Conservation (phyloP, 495 filamentous ascomycete species). For the Penicillium steckii region DNA sequence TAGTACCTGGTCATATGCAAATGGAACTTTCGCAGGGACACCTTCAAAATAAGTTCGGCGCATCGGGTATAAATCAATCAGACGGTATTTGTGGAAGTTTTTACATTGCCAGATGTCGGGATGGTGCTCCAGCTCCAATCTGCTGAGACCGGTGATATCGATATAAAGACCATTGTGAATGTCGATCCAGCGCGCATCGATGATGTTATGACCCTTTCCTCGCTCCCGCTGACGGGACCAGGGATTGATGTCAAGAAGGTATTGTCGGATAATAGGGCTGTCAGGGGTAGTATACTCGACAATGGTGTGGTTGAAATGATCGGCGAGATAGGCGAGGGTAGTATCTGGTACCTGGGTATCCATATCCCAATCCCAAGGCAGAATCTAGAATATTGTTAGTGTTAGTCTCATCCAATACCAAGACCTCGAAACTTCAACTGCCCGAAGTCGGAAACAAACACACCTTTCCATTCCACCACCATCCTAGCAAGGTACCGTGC, state of each 20-base stretch:
- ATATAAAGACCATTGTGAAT: slow-evolving; percentile 74
- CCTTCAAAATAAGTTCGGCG: slow-evolving; percentile 61
- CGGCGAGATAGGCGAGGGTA: slow-evolving; percentile 61
- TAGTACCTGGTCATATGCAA: slow-evolving; percentile 58
- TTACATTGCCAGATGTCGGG: slow-evolving; percentile 80
- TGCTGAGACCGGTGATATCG: slow-evolving; percentile 80
- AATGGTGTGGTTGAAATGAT: slow-evolving; percentile 62
- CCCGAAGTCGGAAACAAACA: no score
- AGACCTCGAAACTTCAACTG: background rate
- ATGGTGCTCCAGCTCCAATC: slow-evolving; percentile 54
- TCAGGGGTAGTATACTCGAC: slow-evolving; percentile 53
- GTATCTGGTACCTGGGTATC: slow-evolving; percentile 72
- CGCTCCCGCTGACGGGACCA: slow-evolving; percentile 57
- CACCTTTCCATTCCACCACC: slow-evolving; percentile 87
- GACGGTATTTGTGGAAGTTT: slow-evolving; percentile 72
- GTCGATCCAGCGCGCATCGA: slow-evolving; percentile 87
- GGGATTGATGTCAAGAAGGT: slow-evolving; percentile 79
- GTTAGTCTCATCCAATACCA: background rate
- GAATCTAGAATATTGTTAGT: slow-evolving; percentile 41
- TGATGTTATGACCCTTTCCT: slow-evolving; percentile 72
- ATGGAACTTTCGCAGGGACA: slow-evolving; percentile 59
- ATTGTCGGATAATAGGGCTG: slow-evolving; percentile 45
- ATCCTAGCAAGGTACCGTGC: slow-evolving; percentile 82
- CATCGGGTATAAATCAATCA: slow-evolving; percentile 51
- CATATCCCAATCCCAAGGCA: slow-evolving; percentile 90